Conservation (phyloP, 768 basidiomycete species). For the Lactarius vividus region DNA sequence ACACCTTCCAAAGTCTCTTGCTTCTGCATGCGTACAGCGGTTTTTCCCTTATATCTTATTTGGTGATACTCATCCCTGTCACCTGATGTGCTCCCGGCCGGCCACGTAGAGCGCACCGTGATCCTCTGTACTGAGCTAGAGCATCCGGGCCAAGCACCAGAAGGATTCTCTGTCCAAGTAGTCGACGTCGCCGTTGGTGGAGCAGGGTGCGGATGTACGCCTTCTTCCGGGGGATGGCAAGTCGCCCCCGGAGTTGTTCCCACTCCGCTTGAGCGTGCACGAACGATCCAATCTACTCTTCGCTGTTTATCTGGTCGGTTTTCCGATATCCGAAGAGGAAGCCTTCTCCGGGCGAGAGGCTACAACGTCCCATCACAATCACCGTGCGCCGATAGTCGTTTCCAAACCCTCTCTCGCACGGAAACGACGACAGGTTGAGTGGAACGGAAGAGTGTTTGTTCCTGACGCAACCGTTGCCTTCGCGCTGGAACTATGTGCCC, state of each 20-base stretch:
- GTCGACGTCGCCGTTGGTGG: no score
- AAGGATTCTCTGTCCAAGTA: no score
- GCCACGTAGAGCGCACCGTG: no score
- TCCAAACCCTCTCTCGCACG: slow-evolving; percentile 24
- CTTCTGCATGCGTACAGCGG: slow-evolving; percentile 69
- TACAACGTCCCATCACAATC: slow-evolving; percentile 44
- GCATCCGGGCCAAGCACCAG: no score
- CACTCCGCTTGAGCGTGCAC: no score
- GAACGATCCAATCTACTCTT: no score
- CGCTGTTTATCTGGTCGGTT: no score
- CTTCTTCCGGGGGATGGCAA: no score
- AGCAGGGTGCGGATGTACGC: no score
- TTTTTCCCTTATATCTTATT: slow-evolving; percentile 78
- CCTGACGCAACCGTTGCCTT: slow-evolving; percentile 63
- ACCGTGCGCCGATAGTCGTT: slow-evolving; percentile 71
- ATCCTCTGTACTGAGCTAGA: no score
- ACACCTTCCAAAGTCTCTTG: slow-evolving; percentile 78
- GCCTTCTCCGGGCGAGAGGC: slow-evolving; percentile 17
- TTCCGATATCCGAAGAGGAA: slow-evolving; percentile 42
- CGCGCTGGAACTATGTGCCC: slow-evolving; percentile 87
- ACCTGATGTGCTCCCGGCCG: slow-evolving; percentile 23
- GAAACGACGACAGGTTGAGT: slow-evolving; percentile 9
- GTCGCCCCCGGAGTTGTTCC: no score
- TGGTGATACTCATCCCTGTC: slow-evolving; percentile 33
- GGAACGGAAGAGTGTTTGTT: slow-evolving; percentile 36